These are phyloP conservation scores for Pleurotus eryngii DNA, from an alignment of 768 basidiomycete species.

Conservation along the genomic window DNA sequence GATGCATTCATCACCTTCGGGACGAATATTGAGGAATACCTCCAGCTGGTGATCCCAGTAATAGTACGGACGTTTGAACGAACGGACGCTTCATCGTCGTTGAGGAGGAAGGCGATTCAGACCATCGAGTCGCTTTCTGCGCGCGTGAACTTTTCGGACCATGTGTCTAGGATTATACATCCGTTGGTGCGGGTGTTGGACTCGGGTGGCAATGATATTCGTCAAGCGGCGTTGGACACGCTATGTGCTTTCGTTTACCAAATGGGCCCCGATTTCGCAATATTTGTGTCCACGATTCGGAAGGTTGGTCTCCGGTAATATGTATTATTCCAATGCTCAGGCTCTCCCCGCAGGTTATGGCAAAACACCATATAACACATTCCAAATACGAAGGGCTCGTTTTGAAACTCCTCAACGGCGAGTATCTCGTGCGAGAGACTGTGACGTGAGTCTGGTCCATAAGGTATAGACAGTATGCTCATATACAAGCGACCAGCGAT, in stretches of 20 bases:
- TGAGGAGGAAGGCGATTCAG: conserved; percentile 87
- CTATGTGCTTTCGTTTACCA: conserved; percentile 90
- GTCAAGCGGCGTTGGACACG: conserved; percentile 87
- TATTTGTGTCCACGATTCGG: conserved; percentile 96
- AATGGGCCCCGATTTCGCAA: conserved; percentile 93
- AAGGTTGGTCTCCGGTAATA: conserved; percentile 50
- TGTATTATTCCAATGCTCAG: neutral
- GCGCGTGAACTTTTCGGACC: conserved; percentile 96
- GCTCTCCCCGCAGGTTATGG: neutral
- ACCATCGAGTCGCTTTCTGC: conserved; percentile 89
- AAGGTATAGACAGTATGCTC: neutral
- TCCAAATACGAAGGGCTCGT: conserved; percentile 86
- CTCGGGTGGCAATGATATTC: conserved; percentile 69
- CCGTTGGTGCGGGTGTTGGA: conserved; percentile 87
- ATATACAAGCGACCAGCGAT: conserved; percentile 39
- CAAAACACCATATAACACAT: conserved; percentile 65
- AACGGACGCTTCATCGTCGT: conserved; percentile 61
- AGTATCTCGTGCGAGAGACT: conserved; percentile 82
- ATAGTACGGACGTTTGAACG: conserved; percentile 91
- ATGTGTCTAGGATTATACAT: conserved; percentile 95
- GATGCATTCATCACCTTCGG: conserved; percentile 96
- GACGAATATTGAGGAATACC: conserved; percentile 93
- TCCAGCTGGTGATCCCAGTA: conserved; percentile 94
- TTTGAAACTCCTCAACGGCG: conserved; percentile 85
- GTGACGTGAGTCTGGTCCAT: neutral